Evolutionary conservation across 768 basidiomycete genomes (phyloP).

Genomic region (Trametes cinnabarina): DNA sequence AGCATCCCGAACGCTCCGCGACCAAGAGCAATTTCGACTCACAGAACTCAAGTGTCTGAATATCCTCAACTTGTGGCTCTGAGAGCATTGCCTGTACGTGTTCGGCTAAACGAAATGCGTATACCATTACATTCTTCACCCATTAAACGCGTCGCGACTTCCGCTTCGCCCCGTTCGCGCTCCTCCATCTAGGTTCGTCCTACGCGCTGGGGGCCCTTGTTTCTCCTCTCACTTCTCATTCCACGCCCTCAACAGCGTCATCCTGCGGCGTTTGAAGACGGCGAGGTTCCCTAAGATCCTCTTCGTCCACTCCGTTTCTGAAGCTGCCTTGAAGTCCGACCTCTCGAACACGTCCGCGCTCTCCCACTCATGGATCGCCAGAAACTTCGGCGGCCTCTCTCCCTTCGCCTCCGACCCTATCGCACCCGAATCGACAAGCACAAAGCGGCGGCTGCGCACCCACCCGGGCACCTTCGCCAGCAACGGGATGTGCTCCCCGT

Average conservation of each 20-base stretch:
- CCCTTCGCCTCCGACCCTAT: constrained; percentile 25
- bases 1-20: no score
- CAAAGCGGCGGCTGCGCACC: constrained; percentile 44
- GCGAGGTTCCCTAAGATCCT: constrained; percentile 34
- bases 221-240: constrained; percentile 8
- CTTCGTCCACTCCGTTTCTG: constrained; percentile 43
- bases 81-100: no score
- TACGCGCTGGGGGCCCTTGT: no score
- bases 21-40: no score
- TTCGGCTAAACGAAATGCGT: no score
- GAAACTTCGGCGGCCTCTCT: constrained; percentile 8
- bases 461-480: constrained; percentile 43
- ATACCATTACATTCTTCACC: no score
- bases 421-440: constrained; percentile 25
- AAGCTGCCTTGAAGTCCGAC: constrained; percentile 38
- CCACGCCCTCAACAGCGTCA: constrained; percentile 21
- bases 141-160: no score
- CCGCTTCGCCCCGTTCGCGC: no score
- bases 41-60: no score
- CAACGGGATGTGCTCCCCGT: constrained; percentile 32
- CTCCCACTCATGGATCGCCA: constrained; percentile 6
- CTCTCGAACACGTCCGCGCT: constrained; percentile 31
- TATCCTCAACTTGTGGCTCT: no score
- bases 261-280: constrained; percentile 33
- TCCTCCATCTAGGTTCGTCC: no score